A percentile compares a stretch with the other conserved stretches of the same genome.
These are phyloP conservation scores for Amylocarpus encephaloides DNA, from an alignment of 2,329 filamentous ascomycete genomes.

Conservation along the genomic window DNA sequence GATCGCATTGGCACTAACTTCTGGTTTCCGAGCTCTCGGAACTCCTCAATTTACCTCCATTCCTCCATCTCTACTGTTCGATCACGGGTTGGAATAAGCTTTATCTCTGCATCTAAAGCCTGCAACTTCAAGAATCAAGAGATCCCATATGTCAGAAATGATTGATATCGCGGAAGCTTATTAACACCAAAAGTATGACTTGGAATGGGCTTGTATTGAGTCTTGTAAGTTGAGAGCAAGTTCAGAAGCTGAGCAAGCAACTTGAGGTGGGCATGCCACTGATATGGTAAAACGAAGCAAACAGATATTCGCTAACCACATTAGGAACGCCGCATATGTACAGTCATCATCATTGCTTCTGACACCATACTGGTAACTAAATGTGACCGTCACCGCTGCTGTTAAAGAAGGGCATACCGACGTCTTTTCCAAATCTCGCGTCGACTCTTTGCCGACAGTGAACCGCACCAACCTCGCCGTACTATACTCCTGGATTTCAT, in stretches of 20 bases:
- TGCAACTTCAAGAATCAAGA: conserved; percentile 33
- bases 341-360: no score
- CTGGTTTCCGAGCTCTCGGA: conserved; percentile 25
- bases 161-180: no score
- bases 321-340: no score
- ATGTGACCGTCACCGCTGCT: conserved; percentile 35
- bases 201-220: no score
- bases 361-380: conserved; percentile 38
- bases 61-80: conserved; percentile 33
- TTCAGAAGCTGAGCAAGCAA: no score
- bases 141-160: no score
- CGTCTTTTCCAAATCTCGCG: conserved; percentile 38
- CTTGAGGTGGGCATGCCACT: no score
- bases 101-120: conserved; percentile 8
- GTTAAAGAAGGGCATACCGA: conserved; percentile 48
- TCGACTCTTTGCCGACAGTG: conserved; percentile 28
- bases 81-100: conserved; percentile 30
- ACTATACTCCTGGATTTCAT: conserved; percentile 55
- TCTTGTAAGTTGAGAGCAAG: no score
- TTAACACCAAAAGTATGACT: no score
- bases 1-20: conserved; percentile 47
- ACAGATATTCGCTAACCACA: no score
- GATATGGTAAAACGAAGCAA: no score
- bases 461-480: conserved; percentile 44
- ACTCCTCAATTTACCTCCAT: background rate